These are phyloP conservation scores for Pinus taeda DNA, from an alignment of 75 land plant species.

Conservation along the genomic window DNA sequence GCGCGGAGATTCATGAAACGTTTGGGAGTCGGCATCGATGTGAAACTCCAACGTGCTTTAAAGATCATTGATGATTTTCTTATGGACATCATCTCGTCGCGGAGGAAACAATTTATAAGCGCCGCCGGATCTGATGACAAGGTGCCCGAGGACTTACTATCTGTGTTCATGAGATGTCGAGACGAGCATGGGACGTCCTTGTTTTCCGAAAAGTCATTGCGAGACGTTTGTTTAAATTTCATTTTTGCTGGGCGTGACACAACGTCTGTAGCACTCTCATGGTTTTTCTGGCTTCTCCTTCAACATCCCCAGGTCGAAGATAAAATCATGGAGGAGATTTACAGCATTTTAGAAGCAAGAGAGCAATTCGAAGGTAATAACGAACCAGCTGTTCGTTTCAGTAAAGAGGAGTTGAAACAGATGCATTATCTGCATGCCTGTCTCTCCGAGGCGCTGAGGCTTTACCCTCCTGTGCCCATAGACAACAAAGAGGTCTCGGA, in stretches of 20 bases:
- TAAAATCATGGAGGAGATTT: conserved; percentile 13
- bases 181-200: background rate
- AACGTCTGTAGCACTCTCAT: conserved; percentile 21
- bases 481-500: background rate
- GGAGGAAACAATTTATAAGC: background rate
- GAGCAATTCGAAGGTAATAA: background rate
- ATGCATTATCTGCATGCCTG: conserved; percentile 37
- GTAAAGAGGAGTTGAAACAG: conserved; percentile 1
- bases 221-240: conserved; percentile 24
- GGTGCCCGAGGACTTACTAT: conserved; percentile 27
- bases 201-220: conserved; percentile 9
- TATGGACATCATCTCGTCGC: background rate
- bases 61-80: conserved; percentile 1
- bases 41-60: background rate
- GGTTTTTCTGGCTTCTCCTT: conserved; percentile 37
- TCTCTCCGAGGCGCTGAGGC: conserved; percentile 36
- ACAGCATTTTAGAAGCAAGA: background rate
- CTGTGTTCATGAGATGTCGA: conserved; percentile 16
- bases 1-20: conserved; percentile 5
- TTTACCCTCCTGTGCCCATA: conserved; percentile 39
- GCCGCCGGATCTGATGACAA: background rate
- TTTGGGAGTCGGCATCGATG: background rate
- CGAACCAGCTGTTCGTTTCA: background rate
- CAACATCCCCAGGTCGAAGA: conserved; percentile 26
- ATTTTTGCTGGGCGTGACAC: conserved; percentile 38